Evolutionary conservation across 129 eudicot species (phyloP).

Genomic region (Mikania micrantha): DNA sequence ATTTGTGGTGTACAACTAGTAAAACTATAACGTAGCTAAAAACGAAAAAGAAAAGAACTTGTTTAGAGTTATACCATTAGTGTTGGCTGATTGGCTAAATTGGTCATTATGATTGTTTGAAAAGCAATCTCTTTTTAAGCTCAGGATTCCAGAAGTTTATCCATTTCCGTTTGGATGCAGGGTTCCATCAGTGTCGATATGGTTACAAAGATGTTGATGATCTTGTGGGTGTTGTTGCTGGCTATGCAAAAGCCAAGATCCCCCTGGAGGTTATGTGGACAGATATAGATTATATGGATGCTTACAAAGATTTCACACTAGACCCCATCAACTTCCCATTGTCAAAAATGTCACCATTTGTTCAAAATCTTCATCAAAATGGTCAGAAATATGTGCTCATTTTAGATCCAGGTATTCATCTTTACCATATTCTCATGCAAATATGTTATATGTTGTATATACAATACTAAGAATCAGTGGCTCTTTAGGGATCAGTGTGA

Average conservation of each 20-base stretch:
- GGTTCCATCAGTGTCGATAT: conserved; percentile 84
- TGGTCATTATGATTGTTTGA: no score
- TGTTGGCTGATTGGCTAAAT: no score
- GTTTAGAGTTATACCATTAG: no score
- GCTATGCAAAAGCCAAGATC: conserved; percentile 64
- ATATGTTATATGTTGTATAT: neutral
- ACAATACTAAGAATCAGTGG: neutral
- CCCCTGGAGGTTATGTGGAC: conserved; percentile 93
- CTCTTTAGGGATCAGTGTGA: conserved; percentile 52
- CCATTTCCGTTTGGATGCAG: conserved; percentile 25
- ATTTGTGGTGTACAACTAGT: no score
- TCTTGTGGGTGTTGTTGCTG: conserved; percentile 56
- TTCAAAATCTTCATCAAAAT: conserved; percentile 54
- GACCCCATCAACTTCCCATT: conserved; percentile 72
- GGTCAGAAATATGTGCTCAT: conserved; percentile 72
- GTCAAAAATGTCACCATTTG: conserved; percentile 44
- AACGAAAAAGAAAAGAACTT: no score
- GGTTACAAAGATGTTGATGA: conserved; percentile 61
- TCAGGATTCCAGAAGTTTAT: neutral
- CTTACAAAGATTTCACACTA: conserved; percentile 75
- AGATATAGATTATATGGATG: conserved; percentile 91
- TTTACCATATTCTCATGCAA: neutral
- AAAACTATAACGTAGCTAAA: no score
- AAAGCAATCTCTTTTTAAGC: no score
- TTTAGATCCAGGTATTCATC: conserved; percentile 65